phyloP scores from a whole-genome alignment of 2,329 filamentous ascomycete genomes.

The Ascochyta rabiei region DNA sequence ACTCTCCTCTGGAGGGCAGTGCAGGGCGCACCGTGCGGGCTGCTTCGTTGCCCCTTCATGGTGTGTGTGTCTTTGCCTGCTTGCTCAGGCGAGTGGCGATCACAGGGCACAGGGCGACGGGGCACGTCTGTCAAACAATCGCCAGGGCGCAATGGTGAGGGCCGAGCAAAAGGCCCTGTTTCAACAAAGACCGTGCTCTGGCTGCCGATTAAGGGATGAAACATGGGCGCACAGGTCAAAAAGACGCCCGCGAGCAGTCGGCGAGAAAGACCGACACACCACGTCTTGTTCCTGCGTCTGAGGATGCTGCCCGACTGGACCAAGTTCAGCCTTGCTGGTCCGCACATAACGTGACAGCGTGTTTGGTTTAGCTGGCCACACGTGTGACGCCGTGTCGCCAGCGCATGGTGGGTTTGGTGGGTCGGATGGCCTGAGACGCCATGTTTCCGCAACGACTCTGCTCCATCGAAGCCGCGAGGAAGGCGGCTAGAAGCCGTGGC shows the following conservation, averaged over 20 bases:
- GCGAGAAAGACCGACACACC: conserved; percentile 14
- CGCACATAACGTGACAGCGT: conserved; percentile 28
- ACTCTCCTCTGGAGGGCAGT: neutral
- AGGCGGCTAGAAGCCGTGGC: conserved; percentile 30
- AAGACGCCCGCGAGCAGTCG: conserved; percentile 1
- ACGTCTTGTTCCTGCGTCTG: conserved; percentile 37
- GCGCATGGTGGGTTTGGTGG: conserved; percentile 31
- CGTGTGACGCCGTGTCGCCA: conserved; percentile 27
- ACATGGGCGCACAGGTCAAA: conserved; percentile 12
- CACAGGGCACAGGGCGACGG: conserved; percentile 11
- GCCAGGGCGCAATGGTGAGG: conserved; percentile 14
- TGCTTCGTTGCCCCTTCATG: conserved; percentile 2
- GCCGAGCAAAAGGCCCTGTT: conserved; percentile 10
- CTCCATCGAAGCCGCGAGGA: conserved; percentile 24
- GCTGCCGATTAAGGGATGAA: conserved; percentile 16
- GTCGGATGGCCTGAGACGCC: conserved; percentile 28
- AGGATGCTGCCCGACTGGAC: conserved; percentile 19
- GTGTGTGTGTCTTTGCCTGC: neutral
- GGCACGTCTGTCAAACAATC: conserved; percentile 16
- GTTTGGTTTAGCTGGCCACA: conserved; percentile 27
- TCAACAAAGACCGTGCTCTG: conserved; percentile 13
- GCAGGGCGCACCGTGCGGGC: conserved; percentile 3
- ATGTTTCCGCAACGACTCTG: conserved; percentile 23
- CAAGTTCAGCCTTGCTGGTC: conserved; percentile 20
- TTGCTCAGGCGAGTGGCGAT: conserved; percentile 7